Evolutionary conservation across 768 basidiomycete genomes (phyloP), one percentile per base, ranked within the genome.

Genomic region (Cystobasidiopsis lactophilus): DNA sequence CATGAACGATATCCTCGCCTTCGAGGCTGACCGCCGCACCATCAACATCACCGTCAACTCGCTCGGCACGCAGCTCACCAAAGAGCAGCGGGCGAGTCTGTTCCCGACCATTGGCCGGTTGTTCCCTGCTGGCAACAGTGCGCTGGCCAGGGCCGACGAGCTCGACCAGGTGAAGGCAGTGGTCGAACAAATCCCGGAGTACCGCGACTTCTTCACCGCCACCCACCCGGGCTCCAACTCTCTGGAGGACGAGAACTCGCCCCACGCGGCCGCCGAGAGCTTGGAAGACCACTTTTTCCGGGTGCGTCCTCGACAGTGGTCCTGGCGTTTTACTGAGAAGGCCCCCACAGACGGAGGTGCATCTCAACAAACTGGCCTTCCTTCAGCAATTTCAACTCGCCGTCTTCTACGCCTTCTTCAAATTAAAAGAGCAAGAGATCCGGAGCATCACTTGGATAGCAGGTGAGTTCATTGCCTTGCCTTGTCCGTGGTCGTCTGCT

Each of bases 31-130:
- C 69, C 75, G 93, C 33, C 79, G 93, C 49, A 81, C 88, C 1
- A 80, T 96, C 66, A 98, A 96, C 71, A 95, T 98, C 68, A 93
- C 93, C 31, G 84, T 98, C 72, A 98, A 98, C 73, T 96, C 93
- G 13, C 91, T 96, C 69, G 81, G 80, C 55, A 95, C 93, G 3
- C 85, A 86, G 62, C 75, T 98, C 54, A 73, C 80, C 38, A 98
- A 98, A 67, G 93, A 98, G 64, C 80, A 85, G 60, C 82, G 93
- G 33, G 85, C 88, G 14, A 79, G 79, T 62, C 76, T 98, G 37
- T 96, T 91, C 74, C 93, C 93, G 4, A 73, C 80, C 16, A 83
- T 96, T 55, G 93, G 93, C 18, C 77, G 82, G 51, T 74, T 98
- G 47, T 96, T 79, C 72, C 93, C 91, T 1, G 86, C 81, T 61